Conservation (phyloP, 2,329 filamentous ascomycete species). For the Monosporascus sp. region DNA sequence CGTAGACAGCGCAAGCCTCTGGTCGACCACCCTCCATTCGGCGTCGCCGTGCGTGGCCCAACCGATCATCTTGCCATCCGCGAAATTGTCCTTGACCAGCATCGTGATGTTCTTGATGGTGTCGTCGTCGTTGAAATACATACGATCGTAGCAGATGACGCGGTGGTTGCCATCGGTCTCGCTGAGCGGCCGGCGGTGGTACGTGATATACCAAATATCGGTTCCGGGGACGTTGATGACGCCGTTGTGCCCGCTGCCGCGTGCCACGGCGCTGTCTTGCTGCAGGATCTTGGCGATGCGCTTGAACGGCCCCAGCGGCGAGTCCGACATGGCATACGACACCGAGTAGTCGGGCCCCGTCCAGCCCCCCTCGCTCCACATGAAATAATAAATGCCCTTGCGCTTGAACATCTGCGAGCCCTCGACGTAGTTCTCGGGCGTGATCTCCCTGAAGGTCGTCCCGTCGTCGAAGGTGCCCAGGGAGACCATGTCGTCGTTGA, state of each 20-base stretch:
- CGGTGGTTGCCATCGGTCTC: slow-evolving; percentile 42
- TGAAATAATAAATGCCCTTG: slow-evolving; percentile 36
- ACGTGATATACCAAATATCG: slow-evolving; percentile 39
- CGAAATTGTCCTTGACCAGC: slow-evolving; percentile 38
- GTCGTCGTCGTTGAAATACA: slow-evolving; percentile 39
- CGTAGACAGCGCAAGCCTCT: slow-evolving; percentile 18
- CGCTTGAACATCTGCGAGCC: slow-evolving; percentile 39
- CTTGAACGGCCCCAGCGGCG: slow-evolving; percentile 37
- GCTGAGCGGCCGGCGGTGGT: slow-evolving; percentile 40
- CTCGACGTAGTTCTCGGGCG: slow-evolving; percentile 40
- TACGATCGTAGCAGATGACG: slow-evolving; percentile 41
- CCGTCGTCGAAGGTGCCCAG: slow-evolving; percentile 36
- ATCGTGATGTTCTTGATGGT: slow-evolving; percentile 39
- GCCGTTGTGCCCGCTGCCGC: slow-evolving; percentile 36
- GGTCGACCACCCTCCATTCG: slow-evolving; percentile 20
- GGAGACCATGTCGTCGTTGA: slow-evolving; percentile 38
- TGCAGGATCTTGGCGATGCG: slow-evolving; percentile 32
- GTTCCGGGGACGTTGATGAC: slow-evolving; percentile 33
- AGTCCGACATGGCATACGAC: slow-evolving; percentile 35
- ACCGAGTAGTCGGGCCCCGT: slow-evolving; percentile 40
- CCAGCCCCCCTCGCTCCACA: slow-evolving; percentile 43
- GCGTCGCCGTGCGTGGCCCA: slow-evolving; percentile 27
- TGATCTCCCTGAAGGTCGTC: slow-evolving; percentile 37
- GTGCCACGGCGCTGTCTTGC: slow-evolving; percentile 28
- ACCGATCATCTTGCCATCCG: slow-evolving; percentile 32